These are phyloP conservation scores for Platanus orientalis DNA, from an alignment of 164 flowering plant species.

Conservation along the genomic window DNA sequence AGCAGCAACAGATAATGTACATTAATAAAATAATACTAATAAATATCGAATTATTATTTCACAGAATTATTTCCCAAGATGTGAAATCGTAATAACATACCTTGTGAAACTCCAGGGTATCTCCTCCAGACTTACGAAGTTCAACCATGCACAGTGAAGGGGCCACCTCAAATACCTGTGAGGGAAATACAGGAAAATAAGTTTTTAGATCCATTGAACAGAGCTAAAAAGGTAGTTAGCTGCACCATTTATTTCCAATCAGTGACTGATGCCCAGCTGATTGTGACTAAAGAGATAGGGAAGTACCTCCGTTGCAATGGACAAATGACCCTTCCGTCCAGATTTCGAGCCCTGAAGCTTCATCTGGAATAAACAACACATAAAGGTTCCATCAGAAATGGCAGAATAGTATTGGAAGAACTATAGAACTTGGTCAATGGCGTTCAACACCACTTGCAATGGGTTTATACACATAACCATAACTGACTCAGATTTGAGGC, in stretches of 20 bases:
- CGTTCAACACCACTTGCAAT: background rate
- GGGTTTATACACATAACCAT: background rate
- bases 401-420: background rate
- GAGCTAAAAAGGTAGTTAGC: background rate
- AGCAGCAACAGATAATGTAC: background rate
- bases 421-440: background rate
- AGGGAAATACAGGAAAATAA: background rate
- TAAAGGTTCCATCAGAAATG: background rate
- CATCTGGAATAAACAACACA: slow-evolving; percentile 46
- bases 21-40: background rate
- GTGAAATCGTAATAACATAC: slow-evolving; percentile 28
- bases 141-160: slow-evolving; percentile 95
- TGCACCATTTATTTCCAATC: slow-evolving; percentile 1
- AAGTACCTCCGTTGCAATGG: slow-evolving; percentile 89
- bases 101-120: slow-evolving; percentile 97
- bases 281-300: background rate
- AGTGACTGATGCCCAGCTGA: background rate
- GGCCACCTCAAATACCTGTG: slow-evolving; percentile 91
- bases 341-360: slow-evolving; percentile 81
- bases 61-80: background rate
- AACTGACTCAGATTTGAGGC: too few species aligned
- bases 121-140: slow-evolving; percentile 90
- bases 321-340: slow-evolving; percentile 92
- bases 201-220: background rate
- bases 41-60: background rate